phyloP scores from a whole-genome alignment of 2,329 filamentous ascomycete genomes.

The Fusarium algeriense region DNA sequence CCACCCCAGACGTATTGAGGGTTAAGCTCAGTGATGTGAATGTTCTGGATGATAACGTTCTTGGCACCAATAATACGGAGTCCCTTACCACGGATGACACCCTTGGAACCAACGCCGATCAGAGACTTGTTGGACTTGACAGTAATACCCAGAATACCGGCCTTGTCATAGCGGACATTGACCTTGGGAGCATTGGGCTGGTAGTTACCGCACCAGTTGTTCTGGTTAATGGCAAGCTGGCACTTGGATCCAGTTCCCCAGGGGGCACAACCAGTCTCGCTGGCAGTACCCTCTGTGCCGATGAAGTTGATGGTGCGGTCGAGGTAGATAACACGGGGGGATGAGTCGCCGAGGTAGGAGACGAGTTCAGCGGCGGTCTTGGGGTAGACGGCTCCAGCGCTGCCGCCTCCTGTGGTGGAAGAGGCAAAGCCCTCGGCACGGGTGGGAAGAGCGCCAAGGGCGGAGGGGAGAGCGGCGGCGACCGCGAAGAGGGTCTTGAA shows the following conservation, averaged over 20 bases:
- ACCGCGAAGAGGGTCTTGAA: slow-evolving; percentile 40
- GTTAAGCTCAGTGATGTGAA: slow-evolving; percentile 68
- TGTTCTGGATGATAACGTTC: slow-evolving; percentile 73
- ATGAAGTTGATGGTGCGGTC: slow-evolving; percentile 69
- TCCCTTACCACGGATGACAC: slow-evolving; percentile 70
- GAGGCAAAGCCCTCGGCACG: slow-evolving; percentile 59
- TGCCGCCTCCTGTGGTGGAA: slow-evolving; percentile 71
- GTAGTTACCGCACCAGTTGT: slow-evolving; percentile 71
- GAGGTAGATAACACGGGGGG: slow-evolving; percentile 69
- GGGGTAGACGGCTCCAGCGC: slow-evolving; percentile 65
- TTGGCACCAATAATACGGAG: slow-evolving; percentile 60
- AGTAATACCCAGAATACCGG: slow-evolving; percentile 62
- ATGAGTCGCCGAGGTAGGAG: slow-evolving; percentile 67
- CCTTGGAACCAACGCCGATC: slow-evolving; percentile 64
- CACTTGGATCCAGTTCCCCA: slow-evolving; percentile 65
- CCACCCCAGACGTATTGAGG: slow-evolving; percentile 71
- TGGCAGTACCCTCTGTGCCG: slow-evolving; percentile 65
- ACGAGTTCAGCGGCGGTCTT: slow-evolving; percentile 67
- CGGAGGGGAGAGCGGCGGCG: slow-evolving; percentile 35
- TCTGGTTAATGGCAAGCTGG: slow-evolving; percentile 71
- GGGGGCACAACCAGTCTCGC: slow-evolving; percentile 68
- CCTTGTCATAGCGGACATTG: slow-evolving; percentile 63
- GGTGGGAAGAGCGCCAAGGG: slow-evolving; percentile 48
- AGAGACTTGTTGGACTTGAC: slow-evolving; percentile 70
- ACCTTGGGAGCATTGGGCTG: slow-evolving; percentile 62